These are phyloP conservation scores for Rhodotorula sp. DNA, from an alignment of 1,284 basidiomycete species.

Conservation along the genomic window DNA sequence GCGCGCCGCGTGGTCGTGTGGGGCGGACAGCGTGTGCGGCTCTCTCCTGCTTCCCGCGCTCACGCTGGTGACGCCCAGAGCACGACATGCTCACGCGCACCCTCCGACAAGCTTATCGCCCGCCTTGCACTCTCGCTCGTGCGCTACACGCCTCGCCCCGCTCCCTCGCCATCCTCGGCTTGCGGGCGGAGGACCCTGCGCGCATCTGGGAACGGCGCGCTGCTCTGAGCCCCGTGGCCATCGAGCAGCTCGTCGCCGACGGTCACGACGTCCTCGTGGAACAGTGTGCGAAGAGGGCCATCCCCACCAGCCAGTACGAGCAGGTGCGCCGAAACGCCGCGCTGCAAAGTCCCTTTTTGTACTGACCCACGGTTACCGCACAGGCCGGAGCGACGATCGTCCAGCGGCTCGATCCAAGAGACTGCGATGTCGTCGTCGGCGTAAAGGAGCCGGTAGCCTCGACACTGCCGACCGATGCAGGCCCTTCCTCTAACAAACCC, in stretches of 20 bases:
- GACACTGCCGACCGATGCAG: neutral
- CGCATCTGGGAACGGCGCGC: constrained; percentile 85
- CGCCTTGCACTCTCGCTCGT: neutral
- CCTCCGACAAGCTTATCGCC: neutral
- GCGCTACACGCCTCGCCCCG: neutral
- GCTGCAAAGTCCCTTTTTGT: neutral
- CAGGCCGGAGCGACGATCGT: constrained; percentile 75
- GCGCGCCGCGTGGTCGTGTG: too few relatives aligned
- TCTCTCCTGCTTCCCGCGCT: too few relatives aligned
- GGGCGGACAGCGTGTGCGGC: too few relatives aligned
- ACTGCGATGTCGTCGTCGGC: constrained; percentile 68
- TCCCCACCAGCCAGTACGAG: constrained; percentile 63
- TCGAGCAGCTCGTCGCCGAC: constrained; percentile 60
- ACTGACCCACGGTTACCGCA: neutral
- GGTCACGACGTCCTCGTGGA: constrained; percentile 71
- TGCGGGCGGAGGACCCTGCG: constrained; percentile 73
- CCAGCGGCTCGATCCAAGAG: constrained; percentile 54
- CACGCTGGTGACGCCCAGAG: too few relatives aligned
- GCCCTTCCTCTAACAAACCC: constrained; percentile 55
- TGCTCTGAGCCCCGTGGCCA: constrained; percentile 74
- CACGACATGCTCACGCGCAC: too few relatives aligned
- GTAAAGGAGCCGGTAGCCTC: constrained; percentile 71
- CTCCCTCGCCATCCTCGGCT: constrained; percentile 54
- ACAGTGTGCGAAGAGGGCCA: constrained; percentile 72
- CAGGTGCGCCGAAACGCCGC: constrained; percentile 57